Evolutionary conservation across 805 yeast genomes (phyloP).

Genomic region (Pichia exigua): DNA sequence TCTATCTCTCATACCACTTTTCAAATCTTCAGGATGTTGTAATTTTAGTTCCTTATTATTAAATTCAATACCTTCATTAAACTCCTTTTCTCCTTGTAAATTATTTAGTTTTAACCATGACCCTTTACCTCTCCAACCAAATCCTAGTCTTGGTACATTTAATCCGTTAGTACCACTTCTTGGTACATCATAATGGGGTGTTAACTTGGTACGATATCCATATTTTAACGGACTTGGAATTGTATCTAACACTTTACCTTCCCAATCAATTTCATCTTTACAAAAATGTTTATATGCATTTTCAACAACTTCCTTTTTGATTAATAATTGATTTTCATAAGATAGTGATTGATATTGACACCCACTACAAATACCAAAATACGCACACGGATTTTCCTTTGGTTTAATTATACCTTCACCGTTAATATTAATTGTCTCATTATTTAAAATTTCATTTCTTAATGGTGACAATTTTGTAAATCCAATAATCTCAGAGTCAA

Average conservation of each 20-base stretch:
- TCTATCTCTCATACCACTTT: conserved; percentile 8
- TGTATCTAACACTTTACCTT: conserved; percentile 37
- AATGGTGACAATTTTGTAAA: conserved; percentile 29
- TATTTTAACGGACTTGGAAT: conserved; percentile 63
- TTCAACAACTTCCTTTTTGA: conserved; percentile 65
- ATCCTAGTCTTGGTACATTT: conserved; percentile 67
- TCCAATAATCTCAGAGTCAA: conserved; percentile 63
- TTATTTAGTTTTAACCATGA: conserved; percentile 30
- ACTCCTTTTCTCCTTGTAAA: background rate
- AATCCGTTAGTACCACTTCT: conserved; percentile 13
- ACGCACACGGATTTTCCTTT: conserved; percentile 51
- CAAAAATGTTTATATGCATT: conserved; percentile 76
- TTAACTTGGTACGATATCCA: conserved; percentile 82
- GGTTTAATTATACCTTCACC: conserved; percentile 34
- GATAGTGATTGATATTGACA: conserved; percentile 83
- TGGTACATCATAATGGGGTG: conserved; percentile 74
- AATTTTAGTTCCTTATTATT: conserved; percentile 5
- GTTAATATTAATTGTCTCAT: conserved; percentile 24
- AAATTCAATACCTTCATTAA: background rate
- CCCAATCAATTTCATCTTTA: conserved; percentile 18
- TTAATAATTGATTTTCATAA: conserved; percentile 62
- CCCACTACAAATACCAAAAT: conserved; percentile 91
- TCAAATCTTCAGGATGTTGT: conserved; percentile 5
- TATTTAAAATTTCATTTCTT: conserved; percentile 14
- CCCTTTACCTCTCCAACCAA: conserved; percentile 81